phyloP scores from a whole-genome alignment of 2,329 filamentous ascomycete species.

The Blastomyces gilchristii region DNA sequence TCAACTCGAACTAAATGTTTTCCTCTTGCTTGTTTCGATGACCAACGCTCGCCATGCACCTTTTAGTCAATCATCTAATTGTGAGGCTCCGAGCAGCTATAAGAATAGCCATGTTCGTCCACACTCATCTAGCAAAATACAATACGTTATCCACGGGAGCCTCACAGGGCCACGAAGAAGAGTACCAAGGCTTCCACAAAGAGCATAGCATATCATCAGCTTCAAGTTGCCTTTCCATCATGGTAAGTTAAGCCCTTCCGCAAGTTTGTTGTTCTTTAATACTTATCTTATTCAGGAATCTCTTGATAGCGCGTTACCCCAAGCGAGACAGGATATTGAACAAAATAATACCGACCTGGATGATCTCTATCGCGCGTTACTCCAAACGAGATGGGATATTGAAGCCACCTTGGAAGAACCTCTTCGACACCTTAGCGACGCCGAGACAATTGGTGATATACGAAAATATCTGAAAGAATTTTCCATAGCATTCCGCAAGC shows the following conservation, averaged over 20 bases:
- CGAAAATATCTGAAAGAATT: too few species aligned
- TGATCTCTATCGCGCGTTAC: too few species aligned
- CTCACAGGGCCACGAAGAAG: background rate
- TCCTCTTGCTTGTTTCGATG: background rate
- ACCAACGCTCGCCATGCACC: background rate
- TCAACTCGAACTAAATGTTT: background rate
- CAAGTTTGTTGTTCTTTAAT: background rate
- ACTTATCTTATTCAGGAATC: background rate
- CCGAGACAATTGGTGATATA: too few species aligned
- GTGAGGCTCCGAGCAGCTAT: background rate
- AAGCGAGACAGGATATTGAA: too few species aligned
- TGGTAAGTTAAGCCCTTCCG: background rate
- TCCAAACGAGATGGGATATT: too few species aligned
- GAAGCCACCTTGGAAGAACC: too few species aligned
- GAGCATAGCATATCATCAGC: background rate
- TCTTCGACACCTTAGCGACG: too few species aligned
- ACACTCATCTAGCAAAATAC: background rate
- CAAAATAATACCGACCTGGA: too few species aligned
- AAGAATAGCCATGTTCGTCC: background rate
- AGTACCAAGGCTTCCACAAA: background rate
- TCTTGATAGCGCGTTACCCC: background rate
- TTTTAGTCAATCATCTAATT: background rate
- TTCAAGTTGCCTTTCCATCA: background rate
- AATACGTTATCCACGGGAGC: background rate
- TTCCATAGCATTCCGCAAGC: too few species aligned